These are phyloP conservation scores for Nigrograna mackinnonii DNA, from an alignment of 2,329 filamentous ascomycete genomes.

Conservation along the genomic window DNA sequence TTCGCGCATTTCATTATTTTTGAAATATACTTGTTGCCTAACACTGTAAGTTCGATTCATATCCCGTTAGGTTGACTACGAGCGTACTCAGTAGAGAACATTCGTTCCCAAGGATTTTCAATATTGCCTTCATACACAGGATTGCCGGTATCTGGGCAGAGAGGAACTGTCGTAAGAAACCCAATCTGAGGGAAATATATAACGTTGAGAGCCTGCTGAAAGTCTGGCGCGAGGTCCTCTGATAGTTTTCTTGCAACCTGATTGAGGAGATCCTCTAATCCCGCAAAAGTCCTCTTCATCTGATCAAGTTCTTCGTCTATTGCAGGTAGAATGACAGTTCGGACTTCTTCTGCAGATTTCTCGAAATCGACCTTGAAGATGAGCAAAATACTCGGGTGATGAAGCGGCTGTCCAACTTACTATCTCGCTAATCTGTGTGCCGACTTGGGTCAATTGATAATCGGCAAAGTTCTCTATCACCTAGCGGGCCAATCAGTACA, in stretches of 20 bases:
- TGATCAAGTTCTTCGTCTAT: conserved; percentile 76
- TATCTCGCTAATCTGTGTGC: conserved; percentile 70
- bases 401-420: conserved; percentile 37
- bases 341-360: conserved; percentile 69
- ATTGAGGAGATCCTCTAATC: conserved; percentile 74
- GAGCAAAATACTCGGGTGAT: conserved; percentile 8
- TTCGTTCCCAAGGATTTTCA: conserved; percentile 72
- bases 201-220: conserved; percentile 67
- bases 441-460: conserved; percentile 65
- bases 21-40: conserved; percentile 74
- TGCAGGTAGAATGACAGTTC: conserved; percentile 73
- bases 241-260: conserved; percentile 68
- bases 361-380: conserved; percentile 72
- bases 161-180: conserved; percentile 77
- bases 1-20: conserved; percentile 78
- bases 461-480: conserved; percentile 64
- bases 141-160: conserved; percentile 62
- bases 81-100: conserved; percentile 68
- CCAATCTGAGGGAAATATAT: conserved; percentile 91
- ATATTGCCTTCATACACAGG: conserved; percentile 65
- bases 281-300: conserved; percentile 76
- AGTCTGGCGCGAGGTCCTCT: conserved; percentile 62
- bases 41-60: background rate
- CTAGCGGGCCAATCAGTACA: conserved; percentile 35
- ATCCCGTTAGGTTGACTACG: background rate